Evolutionary conservation across 208 protist genomes (phyloP).

Genomic region (Crithidia expoeki): DNA sequence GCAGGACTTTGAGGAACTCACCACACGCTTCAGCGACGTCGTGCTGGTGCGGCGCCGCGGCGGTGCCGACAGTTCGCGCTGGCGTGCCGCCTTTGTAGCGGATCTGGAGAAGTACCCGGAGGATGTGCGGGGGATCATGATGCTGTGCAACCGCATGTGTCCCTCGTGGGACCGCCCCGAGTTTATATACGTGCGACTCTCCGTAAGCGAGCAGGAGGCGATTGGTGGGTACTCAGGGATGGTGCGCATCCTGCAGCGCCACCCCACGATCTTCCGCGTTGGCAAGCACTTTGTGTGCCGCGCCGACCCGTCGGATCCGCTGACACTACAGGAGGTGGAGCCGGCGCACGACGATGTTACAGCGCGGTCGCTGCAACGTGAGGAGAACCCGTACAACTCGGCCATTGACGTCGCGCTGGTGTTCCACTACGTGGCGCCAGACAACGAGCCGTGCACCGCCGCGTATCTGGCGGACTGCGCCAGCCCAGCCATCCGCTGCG

Average conservation of each 20-base stretch:
- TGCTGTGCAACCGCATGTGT: slow-evolving; percentile 61
- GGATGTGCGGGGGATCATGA: slow-evolving; percentile 61
- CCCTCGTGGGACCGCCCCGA: slow-evolving; percentile 79
- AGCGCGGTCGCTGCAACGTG: slow-evolving; percentile 41
- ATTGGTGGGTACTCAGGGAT: slow-evolving; percentile 75
- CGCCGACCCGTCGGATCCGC: slow-evolving; percentile 71
- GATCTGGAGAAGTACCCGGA: slow-evolving; percentile 77
- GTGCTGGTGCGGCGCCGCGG: slow-evolving; percentile 64
- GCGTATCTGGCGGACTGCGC: slow-evolving; percentile 67
- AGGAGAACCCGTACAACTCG: slow-evolving; percentile 82
- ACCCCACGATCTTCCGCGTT: slow-evolving; percentile 71
- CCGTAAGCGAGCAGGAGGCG: slow-evolving; percentile 35
- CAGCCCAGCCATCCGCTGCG: slow-evolving; percentile 81
- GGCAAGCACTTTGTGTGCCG: slow-evolving; percentile 76
- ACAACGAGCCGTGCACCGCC: slow-evolving; percentile 60
- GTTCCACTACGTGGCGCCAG: slow-evolving; percentile 80
- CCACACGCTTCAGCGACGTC: slow-evolving; percentile 47
- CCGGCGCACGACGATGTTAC: slow-evolving; percentile 52
- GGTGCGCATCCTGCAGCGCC: slow-evolving; percentile 55
- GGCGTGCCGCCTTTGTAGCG: slow-evolving; percentile 57
- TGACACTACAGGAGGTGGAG: slow-evolving; percentile 48
- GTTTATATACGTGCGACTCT: slow-evolving; percentile 81
- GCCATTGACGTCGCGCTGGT: slow-evolving; percentile 66
- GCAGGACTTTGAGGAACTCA: slow-evolving; percentile 71
- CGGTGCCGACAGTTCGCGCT: slow-evolving; percentile 74